These are phyloP conservation scores for Alternaria sp. DNA, from an alignment of 2,329 filamentous ascomycete species.

Conservation along the genomic window DNA sequence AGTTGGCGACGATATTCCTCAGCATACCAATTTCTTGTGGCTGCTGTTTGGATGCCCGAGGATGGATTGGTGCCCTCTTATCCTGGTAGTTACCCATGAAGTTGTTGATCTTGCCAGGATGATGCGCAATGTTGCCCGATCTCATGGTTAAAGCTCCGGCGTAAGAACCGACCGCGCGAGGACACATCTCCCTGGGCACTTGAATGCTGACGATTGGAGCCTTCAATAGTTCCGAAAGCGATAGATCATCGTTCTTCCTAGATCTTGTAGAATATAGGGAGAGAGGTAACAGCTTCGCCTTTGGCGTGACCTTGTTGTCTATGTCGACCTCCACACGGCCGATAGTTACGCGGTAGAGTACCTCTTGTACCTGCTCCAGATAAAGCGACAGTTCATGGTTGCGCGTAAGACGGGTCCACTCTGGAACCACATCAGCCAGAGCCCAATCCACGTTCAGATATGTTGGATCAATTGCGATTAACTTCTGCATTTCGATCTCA, in stretches of 20 bases:
- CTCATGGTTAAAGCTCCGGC: neutral
- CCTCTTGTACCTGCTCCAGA: slow-evolving; percentile 51
- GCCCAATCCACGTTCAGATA: slow-evolving; percentile 49
- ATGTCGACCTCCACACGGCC: too few relatives aligned
- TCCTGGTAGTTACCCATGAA: neutral
- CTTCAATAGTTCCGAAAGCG: neutral
- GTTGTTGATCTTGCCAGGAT: neutral
- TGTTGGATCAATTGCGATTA: slow-evolving; percentile 22
- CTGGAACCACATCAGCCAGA: slow-evolving; percentile 48
- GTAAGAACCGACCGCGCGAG: neutral
- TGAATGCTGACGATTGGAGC: neutral
- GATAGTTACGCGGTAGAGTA: slow-evolving; percentile 24
- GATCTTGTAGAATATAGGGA: neutral
- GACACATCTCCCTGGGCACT: neutral
- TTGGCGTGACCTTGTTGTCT: too few relatives aligned
- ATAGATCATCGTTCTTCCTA: neutral
- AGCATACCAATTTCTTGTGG: slow-evolving; percentile 17
- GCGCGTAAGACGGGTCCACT: slow-evolving; percentile 58
- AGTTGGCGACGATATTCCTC: slow-evolving; percentile 14
- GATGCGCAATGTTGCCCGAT: neutral
- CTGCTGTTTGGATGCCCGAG: neutral
- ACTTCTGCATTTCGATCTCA: too few relatives aligned
- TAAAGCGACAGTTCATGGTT: slow-evolving; percentile 57
- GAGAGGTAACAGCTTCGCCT: rapidly evolving
- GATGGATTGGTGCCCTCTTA: neutral